Conservation (phyloP, 1,284 basidiomycete genomes). For the Cutaneotrichosporon daszewskae region DNA sequence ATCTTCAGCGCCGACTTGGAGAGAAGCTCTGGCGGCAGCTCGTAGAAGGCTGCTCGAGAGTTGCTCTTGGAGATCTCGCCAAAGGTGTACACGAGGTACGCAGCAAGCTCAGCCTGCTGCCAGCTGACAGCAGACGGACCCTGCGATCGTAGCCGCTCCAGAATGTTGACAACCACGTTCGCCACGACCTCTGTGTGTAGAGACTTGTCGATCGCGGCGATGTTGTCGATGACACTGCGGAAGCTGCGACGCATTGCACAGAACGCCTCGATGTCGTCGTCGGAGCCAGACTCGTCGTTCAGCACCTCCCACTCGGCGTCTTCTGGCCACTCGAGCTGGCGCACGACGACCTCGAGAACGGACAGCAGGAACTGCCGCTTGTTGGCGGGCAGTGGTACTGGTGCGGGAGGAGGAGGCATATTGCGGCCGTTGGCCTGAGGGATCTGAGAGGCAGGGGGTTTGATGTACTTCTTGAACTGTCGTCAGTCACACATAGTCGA, state of each 20-base stretch:
- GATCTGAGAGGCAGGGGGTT: conserved; percentile 11
- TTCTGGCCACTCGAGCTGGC: conserved; percentile 59
- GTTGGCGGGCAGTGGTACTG: conserved; percentile 53
- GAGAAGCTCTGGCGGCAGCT: conserved; percentile 44
- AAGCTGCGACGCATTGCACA: conserved; percentile 62
- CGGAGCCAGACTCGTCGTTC: conserved; percentile 71
- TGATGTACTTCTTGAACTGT: conserved; percentile 27
- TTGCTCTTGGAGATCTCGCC: conserved; percentile 69
- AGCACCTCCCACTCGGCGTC: conserved; percentile 80
- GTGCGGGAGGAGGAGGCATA: conserved; percentile 22
- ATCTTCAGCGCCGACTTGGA: conserved; percentile 30
- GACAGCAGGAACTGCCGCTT: conserved; percentile 76
- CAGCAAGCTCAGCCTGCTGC: conserved; percentile 89
- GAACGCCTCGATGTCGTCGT: conserved; percentile 82
- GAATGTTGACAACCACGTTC: conserved; percentile 39
- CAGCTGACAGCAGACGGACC: conserved; percentile 59
- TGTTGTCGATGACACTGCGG: conserved; percentile 83
- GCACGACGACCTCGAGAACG: conserved; percentile 71
- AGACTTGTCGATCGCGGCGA: conserved; percentile 66
- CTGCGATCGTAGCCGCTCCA: conserved; percentile 33
- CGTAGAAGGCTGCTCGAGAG: conserved; percentile 46
- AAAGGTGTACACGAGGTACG: conserved; percentile 88
- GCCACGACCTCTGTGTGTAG: conserved; percentile 47
- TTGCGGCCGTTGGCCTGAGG: conserved; percentile 16
- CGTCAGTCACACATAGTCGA: background rate